Evolutionary conservation across 1,284 basidiomycete genomes (phyloP), one percentile per base, ranked within the genome.

Genomic region (Afroboletus lepidellus): DNA sequence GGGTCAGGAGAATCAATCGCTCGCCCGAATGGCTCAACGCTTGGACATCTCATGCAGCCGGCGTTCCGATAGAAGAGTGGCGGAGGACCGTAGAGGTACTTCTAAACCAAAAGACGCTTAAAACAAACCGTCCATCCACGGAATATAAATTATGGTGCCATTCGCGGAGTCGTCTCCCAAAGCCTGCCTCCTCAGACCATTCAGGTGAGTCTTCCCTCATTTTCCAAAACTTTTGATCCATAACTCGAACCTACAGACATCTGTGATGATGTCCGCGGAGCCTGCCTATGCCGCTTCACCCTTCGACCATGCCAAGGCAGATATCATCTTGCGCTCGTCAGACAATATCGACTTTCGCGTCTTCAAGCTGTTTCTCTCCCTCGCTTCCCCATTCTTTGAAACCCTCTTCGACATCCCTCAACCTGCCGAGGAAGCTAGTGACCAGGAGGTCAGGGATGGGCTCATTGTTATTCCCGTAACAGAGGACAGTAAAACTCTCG

Each of bases 331-430:
- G 20, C 72, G 74, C 41, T 78, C 77, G 5, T 75, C 76, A 12
- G 78, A 80, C 60, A 66, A 71, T 45, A n/a, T 46, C 32, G 51
- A 63, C 23, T 60, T 63, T n/a, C 33, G 44, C 4, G 69, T 74
- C 13, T 76, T 76, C 68, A 75, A 21, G 24, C 49, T 49, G 18
- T 51, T 51, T 25, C 50, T 52, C 15, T 52, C 51, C 8, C 48
- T 43, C 15, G 48, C 34, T 21, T 52, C 51, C 76, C 72, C 77
- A 0, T 69, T 78, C 53, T 77, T 80, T 52, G 63, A 69, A n/a
- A 64, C 71, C 33, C 70, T 77, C 55, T 74, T 77, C 50, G 65
- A 71, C 15, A 67, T 77, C 33, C 75, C 76, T 24, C 50, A 77
- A 54, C 65, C 73, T 6, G 13, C 43, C 34, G 42, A 46, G 60